These are phyloP conservation scores for Craterostigma plantagineum DNA, from an alignment of 257 asterid species.

Conservation along the genomic window DNA sequence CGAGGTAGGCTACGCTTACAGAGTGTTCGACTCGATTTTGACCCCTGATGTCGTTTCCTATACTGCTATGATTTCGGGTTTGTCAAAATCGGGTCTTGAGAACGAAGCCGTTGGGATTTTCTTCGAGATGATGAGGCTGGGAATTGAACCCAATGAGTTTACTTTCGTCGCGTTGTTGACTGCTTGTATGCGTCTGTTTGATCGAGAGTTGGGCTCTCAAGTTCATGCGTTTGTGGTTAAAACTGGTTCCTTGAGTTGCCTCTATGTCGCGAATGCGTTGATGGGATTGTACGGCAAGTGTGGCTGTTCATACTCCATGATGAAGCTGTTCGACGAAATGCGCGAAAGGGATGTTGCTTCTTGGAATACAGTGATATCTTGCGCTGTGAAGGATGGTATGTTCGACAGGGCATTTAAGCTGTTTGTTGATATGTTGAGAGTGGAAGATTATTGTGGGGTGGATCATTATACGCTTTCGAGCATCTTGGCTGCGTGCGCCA, in stretches of 20 bases:
- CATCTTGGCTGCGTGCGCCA: slow-evolving; percentile 41
- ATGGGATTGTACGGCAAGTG: slow-evolving; percentile 66
- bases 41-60: slow-evolving; percentile 68
- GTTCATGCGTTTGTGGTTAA: slow-evolving; percentile 46
- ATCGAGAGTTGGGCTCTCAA: slow-evolving; percentile 49
- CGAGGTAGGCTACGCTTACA: slow-evolving; percentile 27
- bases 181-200: slow-evolving; percentile 47
- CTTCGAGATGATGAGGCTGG: slow-evolving; percentile 38
- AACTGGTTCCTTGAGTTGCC: slow-evolving; percentile 32
- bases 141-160: slow-evolving; percentile 60
- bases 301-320: slow-evolving; percentile 23
- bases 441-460: slow-evolving; percentile 17
- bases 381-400: slow-evolving; percentile 39
- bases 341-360: slow-evolving; percentile 45
- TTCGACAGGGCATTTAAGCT: slow-evolving; percentile 33
- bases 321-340: slow-evolving; percentile 47
- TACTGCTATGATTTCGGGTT: slow-evolving; percentile 62
- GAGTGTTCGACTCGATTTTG: slow-evolving; percentile 30
- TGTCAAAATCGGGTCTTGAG: slow-evolving; percentile 36
- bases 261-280: slow-evolving; percentile 49
- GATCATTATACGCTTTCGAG: slow-evolving; percentile 67
- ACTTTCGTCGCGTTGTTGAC: slow-evolving; percentile 61
- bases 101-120: slow-evolving; percentile 46
- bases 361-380: slow-evolving; percentile 74
- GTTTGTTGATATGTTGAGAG: slow-evolving; percentile 25